Evolutionary conservation across 768 basidiomycete species (phyloP), one percentile per base, ranked within the genome.

Genomic region (Amanita rubescens): DNA sequence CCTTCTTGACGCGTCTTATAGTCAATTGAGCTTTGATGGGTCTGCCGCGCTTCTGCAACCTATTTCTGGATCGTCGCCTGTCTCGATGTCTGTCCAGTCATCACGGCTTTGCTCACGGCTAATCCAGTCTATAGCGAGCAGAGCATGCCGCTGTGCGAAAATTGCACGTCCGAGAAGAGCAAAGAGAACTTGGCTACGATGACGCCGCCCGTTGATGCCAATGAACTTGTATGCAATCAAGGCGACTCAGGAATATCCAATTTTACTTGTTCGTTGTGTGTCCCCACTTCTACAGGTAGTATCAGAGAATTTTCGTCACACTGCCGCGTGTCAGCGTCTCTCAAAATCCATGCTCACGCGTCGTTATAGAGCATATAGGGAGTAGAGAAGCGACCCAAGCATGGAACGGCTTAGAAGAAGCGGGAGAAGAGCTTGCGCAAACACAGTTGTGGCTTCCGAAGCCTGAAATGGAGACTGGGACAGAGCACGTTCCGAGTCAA

Each of bases 251-350:
- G 15, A 9, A 32, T 7, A 46, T 46, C 27, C 24, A 19, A 25
- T 11, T 37, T 24, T 24, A 24, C 47, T 12, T 49, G 44, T n/a
- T 11, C 44, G 10, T 17, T 20, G 27, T 46, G 44, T 30, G 30
- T 46, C n/a, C 30, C 44, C n/a, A n/a, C 15, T 32, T 32, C 11
- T 15, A 35, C 49, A 50, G 49, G 49, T 50, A 50, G 49, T 50
- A 34, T 50, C 24, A 27, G n/a, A 35, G 24, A 50, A 17, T 39
- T 50, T 35, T 6, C 37, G 14, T 27, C 34, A 20, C 24, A 35
- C 44, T 30, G 3, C 44, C 27, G 3, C 27, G 17, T 46, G 2
- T 46, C 14, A 46, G n/a, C 44, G 30, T 7, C n/a, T 46, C 19
- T 25, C 20, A 45, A 25, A 45, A 15, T 1, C n/a, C 14, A 20